Evolutionary conservation across 208 protist genomes (phyloP), one percentile per base, ranked within the genome.

Genomic region (Trypanosoma congolense): DNA sequence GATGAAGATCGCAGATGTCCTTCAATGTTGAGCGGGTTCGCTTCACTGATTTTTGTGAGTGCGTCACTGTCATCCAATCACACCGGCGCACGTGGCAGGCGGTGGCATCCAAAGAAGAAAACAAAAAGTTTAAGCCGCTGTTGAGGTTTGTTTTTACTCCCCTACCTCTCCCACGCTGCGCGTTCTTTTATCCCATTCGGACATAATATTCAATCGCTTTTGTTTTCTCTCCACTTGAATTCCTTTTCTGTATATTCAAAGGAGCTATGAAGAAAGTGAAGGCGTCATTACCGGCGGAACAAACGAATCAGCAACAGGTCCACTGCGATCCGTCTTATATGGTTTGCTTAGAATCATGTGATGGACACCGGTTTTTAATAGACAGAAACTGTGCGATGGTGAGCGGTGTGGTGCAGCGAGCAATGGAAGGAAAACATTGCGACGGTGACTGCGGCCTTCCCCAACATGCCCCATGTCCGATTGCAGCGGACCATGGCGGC

Each of bases 21-120:
- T 95, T 8, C 71, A 88, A 46, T 92, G 83, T 64, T 95, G 51
- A 72, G 14, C 33, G 12, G n/a, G n/a, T n/a, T n/a, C n/a, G n/a
- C 35, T 40, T 8, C 14, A 40, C 14, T 40, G 35, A 40, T 40
- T 40, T 8, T 14, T 40, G 35, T 40, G n/a, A n/a, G n/a, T n/a
- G n/a, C n/a, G n/a, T n/a, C n/a, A n/a, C n/a, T n/a, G n/a, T n/a
- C n/a, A n/a, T n/a, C n/a, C n/a, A n/a, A n/a, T n/a, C n/a, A n/a
- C n/a, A n/a, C n/a, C n/a, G n/a, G 33, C 9, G 12, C 33, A 38
- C 12, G 33, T 38, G 33, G 12, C 12, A 38, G 6, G 33, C 12
- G 6, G 33, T 38, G 6, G 33, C 33, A 6, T 38, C 33, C 12
- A 38, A 16, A 38, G 9, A 6, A 38, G 12, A 38, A 38, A 12